Conservation (phyloP, 2,329 filamentous ascomycete genomes). For the Pyricularia pennisetigena region DNA sequence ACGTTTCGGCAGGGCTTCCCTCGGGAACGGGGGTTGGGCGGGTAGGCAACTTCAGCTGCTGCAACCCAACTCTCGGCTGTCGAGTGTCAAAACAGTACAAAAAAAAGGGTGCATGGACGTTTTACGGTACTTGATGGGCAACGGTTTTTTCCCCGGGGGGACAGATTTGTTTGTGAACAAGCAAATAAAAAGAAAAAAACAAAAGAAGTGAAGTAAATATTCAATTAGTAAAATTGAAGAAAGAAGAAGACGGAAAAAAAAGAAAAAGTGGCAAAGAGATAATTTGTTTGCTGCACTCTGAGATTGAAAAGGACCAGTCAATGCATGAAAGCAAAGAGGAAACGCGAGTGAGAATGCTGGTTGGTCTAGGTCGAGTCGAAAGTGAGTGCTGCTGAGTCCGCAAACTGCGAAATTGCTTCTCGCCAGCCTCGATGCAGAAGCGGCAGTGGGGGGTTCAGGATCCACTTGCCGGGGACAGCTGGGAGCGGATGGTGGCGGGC, state of each 20-base stretch:
- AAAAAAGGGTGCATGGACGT: background rate
- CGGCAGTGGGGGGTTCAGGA: background rate
- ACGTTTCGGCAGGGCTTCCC: conserved; percentile 23
- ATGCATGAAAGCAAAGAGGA: background rate
- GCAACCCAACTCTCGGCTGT: background rate
- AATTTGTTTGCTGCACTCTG: background rate
- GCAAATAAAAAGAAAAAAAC: background rate
- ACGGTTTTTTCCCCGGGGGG: background rate
- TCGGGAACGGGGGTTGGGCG: background rate
- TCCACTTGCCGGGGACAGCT: background rate
- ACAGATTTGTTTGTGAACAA: background rate
- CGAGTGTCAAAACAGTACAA: background rate
- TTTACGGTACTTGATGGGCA: background rate
- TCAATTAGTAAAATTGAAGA: background rate
- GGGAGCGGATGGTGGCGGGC: background rate
- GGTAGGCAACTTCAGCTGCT: background rate
- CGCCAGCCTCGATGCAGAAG: background rate
- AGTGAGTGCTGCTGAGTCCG: background rate
- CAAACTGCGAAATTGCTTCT: background rate
- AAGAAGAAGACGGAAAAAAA: background rate
- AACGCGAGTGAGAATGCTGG: background rate
- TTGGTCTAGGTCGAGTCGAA: background rate
- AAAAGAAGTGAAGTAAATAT: background rate
- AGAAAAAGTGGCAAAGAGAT: background rate
- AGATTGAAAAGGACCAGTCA: background rate